Evolutionary conservation across 2,329 filamentous ascomycete species (phyloP).

Genomic region (Phaeosphaeriaceae sp.): DNA sequence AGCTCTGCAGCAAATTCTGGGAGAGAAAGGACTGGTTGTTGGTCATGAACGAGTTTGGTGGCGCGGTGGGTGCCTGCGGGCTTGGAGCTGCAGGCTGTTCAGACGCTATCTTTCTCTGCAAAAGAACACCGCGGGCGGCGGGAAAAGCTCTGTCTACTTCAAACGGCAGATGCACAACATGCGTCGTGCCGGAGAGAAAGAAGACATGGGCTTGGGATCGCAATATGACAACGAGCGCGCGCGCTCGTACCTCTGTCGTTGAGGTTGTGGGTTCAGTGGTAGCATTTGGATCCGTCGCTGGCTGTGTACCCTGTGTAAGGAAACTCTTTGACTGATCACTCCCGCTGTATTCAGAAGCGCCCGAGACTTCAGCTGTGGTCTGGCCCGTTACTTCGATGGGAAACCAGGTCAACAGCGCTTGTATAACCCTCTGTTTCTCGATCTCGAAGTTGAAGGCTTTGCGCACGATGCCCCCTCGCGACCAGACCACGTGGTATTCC

Average conservation of each 20-base stretch:
- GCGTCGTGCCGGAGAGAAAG: constrained; percentile 84
- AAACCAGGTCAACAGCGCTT: constrained; percentile 86
- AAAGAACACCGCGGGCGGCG: constrained; percentile 80
- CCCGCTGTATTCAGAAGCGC: constrained; percentile 18
- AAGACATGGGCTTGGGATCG: constrained; percentile 93
- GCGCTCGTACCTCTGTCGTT: constrained; percentile 40
- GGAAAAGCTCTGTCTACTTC: constrained; percentile 89
- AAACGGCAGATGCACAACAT: constrained; percentile 92
- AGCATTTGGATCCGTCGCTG: constrained; percentile 34
- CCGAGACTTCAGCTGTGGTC: constrained; percentile 12
- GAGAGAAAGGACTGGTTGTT: constrained; percentile 53
- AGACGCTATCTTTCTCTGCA: constrained; percentile 78
- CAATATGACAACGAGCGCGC: constrained; percentile 85
- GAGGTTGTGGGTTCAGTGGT: constrained; percentile 23
- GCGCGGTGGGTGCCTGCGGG: constrained; percentile 61
- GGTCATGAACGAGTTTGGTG: constrained; percentile 82
- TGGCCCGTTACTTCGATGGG: constrained; percentile 53
- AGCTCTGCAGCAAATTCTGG: constrained; percentile 59
- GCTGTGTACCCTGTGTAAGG: constrained; percentile 44
- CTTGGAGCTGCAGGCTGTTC: constrained; percentile 45
- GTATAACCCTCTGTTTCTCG: constrained; percentile 85
- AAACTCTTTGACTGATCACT: constrained; percentile 26
- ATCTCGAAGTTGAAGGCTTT: constrained; percentile 86
- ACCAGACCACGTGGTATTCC: constrained; percentile 82
- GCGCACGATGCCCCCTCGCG: constrained; percentile 81